Evolutionary conservation across 2,329 filamentous ascomycete genomes (phyloP).

Genomic region (Pseudocercospora fijiensis): DNA sequence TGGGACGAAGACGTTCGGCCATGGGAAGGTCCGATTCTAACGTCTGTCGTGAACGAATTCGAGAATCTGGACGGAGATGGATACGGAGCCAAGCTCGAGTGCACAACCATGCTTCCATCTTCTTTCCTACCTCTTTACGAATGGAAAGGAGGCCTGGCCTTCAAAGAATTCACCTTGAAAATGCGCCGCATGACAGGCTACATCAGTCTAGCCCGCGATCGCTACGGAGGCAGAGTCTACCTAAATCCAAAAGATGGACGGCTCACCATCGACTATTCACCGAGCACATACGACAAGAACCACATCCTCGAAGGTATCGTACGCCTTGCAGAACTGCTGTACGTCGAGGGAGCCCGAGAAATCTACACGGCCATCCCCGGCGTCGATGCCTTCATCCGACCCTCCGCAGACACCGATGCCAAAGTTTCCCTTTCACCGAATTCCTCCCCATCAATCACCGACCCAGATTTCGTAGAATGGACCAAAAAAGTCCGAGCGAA

Average conservation of each 20-base stretch:
- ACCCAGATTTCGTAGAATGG: slow-evolving; percentile 63
- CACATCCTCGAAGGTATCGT: slow-evolving; percentile 71
- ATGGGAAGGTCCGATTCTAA: slow-evolving; percentile 73
- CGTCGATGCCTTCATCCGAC: slow-evolving; percentile 62
- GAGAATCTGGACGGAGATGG: slow-evolving; percentile 78
- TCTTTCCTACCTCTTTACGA: slow-evolving; percentile 61
- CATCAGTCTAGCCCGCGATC: slow-evolving; percentile 73
- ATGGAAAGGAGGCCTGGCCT: slow-evolving; percentile 68
- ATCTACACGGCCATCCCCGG: slow-evolving; percentile 67
- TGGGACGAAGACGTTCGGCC: slow-evolving; percentile 66
- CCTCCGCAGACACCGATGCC: slow-evolving; percentile 15
- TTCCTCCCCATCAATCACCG: slow-evolving; percentile 47
- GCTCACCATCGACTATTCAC: slow-evolving; percentile 67
- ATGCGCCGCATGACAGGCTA: slow-evolving; percentile 69
- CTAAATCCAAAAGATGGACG: slow-evolving; percentile 65
- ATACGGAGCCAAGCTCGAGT: slow-evolving; percentile 80
- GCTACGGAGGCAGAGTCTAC: slow-evolving; percentile 71
- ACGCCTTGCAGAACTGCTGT: slow-evolving; percentile 72
- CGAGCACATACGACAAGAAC: slow-evolving; percentile 68
- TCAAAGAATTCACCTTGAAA: slow-evolving; percentile 68
- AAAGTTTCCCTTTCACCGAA: slow-evolving; percentile 25
- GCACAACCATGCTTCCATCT: slow-evolving; percentile 71
- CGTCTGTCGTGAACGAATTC: slow-evolving; percentile 71
- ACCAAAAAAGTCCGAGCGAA: slow-evolving; percentile 52
- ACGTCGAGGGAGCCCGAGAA: slow-evolving; percentile 75